These are phyloP conservation scores for Apiospora phragmitis DNA, from an alignment of 2,329 filamentous ascomycete genomes.

Conservation along the genomic window DNA sequence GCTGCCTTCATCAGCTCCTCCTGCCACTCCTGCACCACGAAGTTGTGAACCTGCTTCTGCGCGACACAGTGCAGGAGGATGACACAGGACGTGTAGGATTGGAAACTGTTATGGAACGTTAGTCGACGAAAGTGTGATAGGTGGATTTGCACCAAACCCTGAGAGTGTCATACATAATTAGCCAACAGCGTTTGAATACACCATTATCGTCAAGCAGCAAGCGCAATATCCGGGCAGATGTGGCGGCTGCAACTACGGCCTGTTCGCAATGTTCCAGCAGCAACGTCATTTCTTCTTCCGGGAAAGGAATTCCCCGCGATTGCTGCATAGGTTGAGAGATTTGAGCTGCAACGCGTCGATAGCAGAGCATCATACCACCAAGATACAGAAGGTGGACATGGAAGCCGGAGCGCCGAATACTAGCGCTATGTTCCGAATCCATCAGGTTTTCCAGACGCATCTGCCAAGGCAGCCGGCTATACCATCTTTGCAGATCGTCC, in stretches of 20 bases:
- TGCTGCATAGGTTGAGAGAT: conserved; percentile 16
- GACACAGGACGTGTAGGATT: conserved; percentile 31
- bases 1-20: conserved; percentile 27
- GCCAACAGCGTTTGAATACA: conserved; percentile 28
- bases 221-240: conserved; percentile 26
- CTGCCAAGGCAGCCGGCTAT: conserved; percentile 24
- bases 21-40: conserved; percentile 22
- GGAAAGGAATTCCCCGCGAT: neutral
- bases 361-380: conserved; percentile 32
- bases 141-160: rapidly evolving
- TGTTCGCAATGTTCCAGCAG: conserved; percentile 20
- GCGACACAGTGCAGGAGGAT: conserved; percentile 31
- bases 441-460: conserved; percentile 25
- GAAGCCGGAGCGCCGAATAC: conserved; percentile 25
- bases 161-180: conserved; percentile 29
- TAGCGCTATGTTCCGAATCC: conserved; percentile 14
- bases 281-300: conserved; percentile 11
- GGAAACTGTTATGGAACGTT: conserved; percentile 22
- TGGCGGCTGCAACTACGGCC: conserved; percentile 27
- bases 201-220: conserved; percentile 23
- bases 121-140: neutral
- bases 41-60: conserved; percentile 31
- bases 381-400: conserved; percentile 34
- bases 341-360: conserved; percentile 31
- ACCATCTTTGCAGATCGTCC: conserved; percentile 30